These are phyloP conservation scores for Neurospora sp. DNA, from an alignment of 495 filamentous ascomycete species.

Conservation along the genomic window DNA sequence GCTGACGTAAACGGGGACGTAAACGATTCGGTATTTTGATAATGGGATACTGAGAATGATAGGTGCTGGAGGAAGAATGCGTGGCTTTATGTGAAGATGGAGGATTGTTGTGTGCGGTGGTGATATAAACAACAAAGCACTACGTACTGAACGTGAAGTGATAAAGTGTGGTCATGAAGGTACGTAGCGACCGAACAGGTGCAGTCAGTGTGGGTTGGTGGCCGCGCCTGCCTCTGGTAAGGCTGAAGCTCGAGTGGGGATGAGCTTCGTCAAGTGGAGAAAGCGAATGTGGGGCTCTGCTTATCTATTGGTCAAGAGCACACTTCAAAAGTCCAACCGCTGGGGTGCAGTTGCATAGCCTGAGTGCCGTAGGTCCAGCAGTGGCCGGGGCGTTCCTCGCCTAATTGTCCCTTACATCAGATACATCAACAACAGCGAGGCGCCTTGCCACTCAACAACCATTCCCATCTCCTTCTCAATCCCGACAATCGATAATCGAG, in stretches of 20 bases:
- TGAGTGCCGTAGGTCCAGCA: background rate
- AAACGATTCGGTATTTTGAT: background rate
- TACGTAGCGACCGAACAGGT: background rate
- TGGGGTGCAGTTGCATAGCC: background rate
- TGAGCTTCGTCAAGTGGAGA: conserved; percentile 2
- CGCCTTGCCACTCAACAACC: background rate
- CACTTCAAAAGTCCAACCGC: background rate
- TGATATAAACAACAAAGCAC: background rate
- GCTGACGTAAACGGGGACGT: background rate
- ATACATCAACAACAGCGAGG: background rate
- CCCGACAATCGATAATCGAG: background rate
- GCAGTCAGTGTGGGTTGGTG: background rate
- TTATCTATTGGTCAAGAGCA: conserved; percentile 12
- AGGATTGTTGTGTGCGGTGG: background rate
- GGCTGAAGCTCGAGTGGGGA: conserved; percentile 13
- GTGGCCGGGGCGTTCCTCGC: background rate
- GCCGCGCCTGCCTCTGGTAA: conserved; percentile 5
- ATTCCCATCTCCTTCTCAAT: background rate
- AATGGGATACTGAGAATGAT: background rate
- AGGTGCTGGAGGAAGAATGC: background rate
- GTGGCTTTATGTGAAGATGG: background rate
- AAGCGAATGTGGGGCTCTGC: conserved; percentile 13
- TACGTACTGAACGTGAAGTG: background rate
- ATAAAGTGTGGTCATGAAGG: background rate
- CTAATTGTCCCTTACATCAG: background rate